Conservation (phyloP, 108 stramenopile species). For the Mayamaea pseudoterrestris region DNA sequence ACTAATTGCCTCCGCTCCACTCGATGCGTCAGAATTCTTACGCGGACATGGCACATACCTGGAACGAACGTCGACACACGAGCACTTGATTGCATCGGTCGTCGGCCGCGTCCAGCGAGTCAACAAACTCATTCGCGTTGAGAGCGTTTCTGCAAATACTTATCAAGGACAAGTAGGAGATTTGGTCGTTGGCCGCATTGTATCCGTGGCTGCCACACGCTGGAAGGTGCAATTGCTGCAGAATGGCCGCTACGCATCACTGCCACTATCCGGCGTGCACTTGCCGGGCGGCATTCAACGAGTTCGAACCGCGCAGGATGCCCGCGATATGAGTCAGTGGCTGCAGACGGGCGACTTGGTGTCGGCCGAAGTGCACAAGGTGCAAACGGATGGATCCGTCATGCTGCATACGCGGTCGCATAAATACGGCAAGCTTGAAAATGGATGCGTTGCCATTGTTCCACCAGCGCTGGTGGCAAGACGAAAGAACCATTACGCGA, state of each 20-base stretch:
- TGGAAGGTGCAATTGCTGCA: constrained; percentile 73
- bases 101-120: constrained; percentile 89
- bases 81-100: constrained; percentile 79
- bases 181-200: constrained; percentile 90
- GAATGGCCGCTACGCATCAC: constrained; percentile 41
- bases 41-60: constrained; percentile 97
- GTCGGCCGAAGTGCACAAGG: constrained; percentile 79
- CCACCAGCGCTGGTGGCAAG: constrained; percentile 69
- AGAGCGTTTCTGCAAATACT: constrained; percentile 42
- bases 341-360: constrained; percentile 89
- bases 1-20: constrained; percentile 44
- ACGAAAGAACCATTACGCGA: constrained; percentile 62
- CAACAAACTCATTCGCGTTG: constrained; percentile 94
- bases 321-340: constrained; percentile 85
- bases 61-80: constrained; percentile 39
- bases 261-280: constrained; percentile 85
- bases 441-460: constrained; percentile 75
- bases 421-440: constrained; percentile 90
- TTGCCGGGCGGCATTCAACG: constrained; percentile 92
- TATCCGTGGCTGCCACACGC: constrained; percentile 66
- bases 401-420: constrained; percentile 84
- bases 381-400: constrained; percentile 73
- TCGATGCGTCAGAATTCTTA: constrained; percentile 56
- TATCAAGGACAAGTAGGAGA: constrained; percentile 92
- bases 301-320: constrained; percentile 90